Conservation (phyloP, 2,329 filamentous ascomycete genomes). For the Rutstroemia sp. region DNA sequence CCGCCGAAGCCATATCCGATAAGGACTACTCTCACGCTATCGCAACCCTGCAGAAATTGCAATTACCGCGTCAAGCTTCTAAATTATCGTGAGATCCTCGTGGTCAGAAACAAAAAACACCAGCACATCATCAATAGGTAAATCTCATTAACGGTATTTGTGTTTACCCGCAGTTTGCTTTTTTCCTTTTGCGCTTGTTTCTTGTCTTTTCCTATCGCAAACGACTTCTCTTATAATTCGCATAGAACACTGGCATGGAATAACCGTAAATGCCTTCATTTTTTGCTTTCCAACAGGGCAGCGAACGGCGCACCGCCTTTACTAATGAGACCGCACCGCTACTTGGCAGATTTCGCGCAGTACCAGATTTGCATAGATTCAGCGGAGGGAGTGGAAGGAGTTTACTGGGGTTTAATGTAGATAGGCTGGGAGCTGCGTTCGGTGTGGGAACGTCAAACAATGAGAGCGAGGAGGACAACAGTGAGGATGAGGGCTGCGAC, state of each 20-base stretch:
- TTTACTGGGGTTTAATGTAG: conserved; percentile 37
- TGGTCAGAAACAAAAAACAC: background rate
- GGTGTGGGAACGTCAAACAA: conserved; percentile 31
- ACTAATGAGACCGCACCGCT: conserved; percentile 49
- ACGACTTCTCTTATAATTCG: background rate
- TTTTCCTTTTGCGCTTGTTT: background rate
- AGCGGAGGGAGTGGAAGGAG: conserved; percentile 32
- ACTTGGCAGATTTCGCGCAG: conserved; percentile 58
- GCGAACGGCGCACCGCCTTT: conserved; percentile 46
- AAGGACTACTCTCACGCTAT: background rate
- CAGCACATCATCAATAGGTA: background rate
- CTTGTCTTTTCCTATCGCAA: background rate
- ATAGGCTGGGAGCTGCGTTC: conserved; percentile 28
- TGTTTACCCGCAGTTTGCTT: background rate
- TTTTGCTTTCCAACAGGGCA: conserved; percentile 61
- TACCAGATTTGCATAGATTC: conserved; percentile 37
- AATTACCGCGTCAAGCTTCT: background rate
- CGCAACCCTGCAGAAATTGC: background rate
- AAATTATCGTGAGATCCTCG: background rate
- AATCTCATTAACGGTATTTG: background rate
- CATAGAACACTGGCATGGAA: background rate
- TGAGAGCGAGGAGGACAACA: conserved; percentile 28
- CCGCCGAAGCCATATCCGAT: background rate
- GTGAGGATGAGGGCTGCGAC: conserved; percentile 20
- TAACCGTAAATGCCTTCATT: conserved; percentile 48